phyloP scores from a whole-genome alignment of 73 alveolate species.

The Urostyla sp. region DNA sequence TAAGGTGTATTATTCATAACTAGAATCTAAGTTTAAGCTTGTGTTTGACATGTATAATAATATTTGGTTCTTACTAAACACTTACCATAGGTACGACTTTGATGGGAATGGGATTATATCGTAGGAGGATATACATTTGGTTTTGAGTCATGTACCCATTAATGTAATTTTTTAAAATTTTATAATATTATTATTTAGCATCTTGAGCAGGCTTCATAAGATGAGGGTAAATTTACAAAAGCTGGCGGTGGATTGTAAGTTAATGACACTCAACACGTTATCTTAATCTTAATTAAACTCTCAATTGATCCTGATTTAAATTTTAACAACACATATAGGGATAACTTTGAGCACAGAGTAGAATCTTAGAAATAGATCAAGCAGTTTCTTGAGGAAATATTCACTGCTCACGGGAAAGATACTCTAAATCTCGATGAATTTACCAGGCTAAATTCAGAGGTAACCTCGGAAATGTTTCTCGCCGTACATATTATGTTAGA shows the following conservation, averaged over 20 bases:
- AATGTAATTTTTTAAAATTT: neutral
- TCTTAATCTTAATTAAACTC: neutral
- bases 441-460: slow-evolving; percentile 39
- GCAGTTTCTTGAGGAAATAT: slow-evolving; percentile 35
- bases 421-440: slow-evolving; percentile 56
- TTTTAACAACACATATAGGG: slow-evolving; percentile 21
- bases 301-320: neutral
- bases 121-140: slow-evolving; percentile 83
- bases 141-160: slow-evolving; percentile 78
- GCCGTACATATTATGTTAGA: slow-evolving; percentile 4
- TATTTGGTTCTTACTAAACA: neutral
- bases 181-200: neutral
- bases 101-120: slow-evolving; percentile 83
- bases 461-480: slow-evolving; percentile 61
- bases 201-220: neutral
- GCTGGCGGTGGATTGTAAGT: slow-evolving; percentile 50
- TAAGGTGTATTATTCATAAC: slow-evolving; percentile 65
- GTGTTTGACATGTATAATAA: slow-evolving; percentile 64
- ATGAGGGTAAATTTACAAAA: slow-evolving; percentile 35
- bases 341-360: slow-evolving; percentile 51
- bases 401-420: slow-evolving; percentile 49
- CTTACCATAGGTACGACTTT: slow-evolving; percentile 64
- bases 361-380: slow-evolving; percentile 62
- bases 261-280: too few species aligned
- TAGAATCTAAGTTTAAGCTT: slow-evolving; percentile 65